Evolutionary conservation across 2,329 filamentous ascomycete species (phyloP).

Genomic region (Blastomyces emzantsi): DNA sequence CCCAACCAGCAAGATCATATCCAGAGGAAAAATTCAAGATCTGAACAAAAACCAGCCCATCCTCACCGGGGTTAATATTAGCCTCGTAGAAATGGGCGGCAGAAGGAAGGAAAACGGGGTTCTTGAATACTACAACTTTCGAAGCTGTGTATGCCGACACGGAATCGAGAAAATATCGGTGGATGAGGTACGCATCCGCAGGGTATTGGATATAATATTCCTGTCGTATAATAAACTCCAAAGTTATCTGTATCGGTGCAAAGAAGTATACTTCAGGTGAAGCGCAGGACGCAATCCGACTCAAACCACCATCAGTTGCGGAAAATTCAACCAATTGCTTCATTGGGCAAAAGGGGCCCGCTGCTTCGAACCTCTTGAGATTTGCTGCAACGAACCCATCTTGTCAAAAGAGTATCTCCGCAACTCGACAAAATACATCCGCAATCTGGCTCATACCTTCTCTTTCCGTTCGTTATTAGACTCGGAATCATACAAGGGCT

Average conservation of each 20-base stretch:
- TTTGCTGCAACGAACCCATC: constrained; percentile 29
- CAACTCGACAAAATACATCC: constrained; percentile 34
- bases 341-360: constrained; percentile 26
- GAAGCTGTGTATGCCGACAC: constrained; percentile 9
- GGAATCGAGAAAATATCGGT: constrained; percentile 37
- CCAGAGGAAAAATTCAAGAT: no score
- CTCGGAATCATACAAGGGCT: no score
- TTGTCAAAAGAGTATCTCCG: constrained; percentile 29
- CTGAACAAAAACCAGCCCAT: no score
- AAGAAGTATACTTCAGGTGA: constrained; percentile 31
- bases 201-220: constrained; percentile 24
- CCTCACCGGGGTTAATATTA: no score
- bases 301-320: constrained; percentile 21
- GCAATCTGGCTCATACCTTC: constrained; percentile 33
- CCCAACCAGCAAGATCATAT: not conserved
- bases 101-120: no score
- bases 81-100: no score
- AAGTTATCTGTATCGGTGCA: constrained; percentile 22
- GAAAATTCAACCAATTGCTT: not conserved
- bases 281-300: constrained; percentile 28
- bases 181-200: constrained; percentile 34
- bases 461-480: constrained; percentile 22
- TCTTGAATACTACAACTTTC: not conserved
- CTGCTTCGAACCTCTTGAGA: constrained; percentile 26
- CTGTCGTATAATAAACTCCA: constrained; percentile 1